phyloP scores from a whole-genome alignment of 1,284 basidiomycete genomes.

The Austroboletus novae-zelandiae region DNA sequence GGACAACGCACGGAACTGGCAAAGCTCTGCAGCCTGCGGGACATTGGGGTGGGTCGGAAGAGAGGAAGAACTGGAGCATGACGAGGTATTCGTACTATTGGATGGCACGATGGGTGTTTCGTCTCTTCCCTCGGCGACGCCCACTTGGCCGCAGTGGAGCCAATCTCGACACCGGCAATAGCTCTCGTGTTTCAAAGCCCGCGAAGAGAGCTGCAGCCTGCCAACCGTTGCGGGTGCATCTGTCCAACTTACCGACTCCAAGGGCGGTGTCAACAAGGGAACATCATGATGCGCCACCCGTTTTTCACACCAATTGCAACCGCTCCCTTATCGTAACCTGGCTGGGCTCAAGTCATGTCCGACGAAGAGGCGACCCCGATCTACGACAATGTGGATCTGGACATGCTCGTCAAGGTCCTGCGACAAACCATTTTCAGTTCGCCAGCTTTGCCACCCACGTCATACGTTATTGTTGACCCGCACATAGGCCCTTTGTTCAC shows the following conservation, averaged over 20 bases:
- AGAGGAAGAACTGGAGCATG: no score
- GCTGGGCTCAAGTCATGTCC: neutral
- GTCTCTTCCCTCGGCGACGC: slow-evolving; percentile 1
- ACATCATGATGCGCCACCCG: neutral
- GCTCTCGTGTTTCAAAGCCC: neutral
- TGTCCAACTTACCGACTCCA: neutral
- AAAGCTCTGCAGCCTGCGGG: slow-evolving; percentile 26
- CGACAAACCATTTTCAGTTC: slow-evolving; percentile 74
- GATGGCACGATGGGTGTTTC: neutral
- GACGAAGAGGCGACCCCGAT: slow-evolving; percentile 23
- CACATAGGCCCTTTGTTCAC: slow-evolving; percentile 76
- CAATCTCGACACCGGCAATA: neutral
- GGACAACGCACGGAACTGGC: slow-evolving; percentile 26
- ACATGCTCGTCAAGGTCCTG: slow-evolving; percentile 74
- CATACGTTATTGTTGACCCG: slow-evolving; percentile 4
- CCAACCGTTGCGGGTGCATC: slow-evolving; percentile 15
- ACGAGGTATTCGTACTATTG: neutral
- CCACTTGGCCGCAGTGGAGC: neutral
- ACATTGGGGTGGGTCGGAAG: neutral
- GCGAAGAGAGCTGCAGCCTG: neutral
- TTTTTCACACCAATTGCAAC: neutral
- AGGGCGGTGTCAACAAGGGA: no score
- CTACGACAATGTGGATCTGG: slow-evolving; percentile 68
- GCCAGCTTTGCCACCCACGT: slow-evolving; percentile 22
- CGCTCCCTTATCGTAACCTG: neutral